Base-by-base conservation (phyloP, 495 filamentous ascomycete genomes). In the Aspergillus biplanus region DNA sequence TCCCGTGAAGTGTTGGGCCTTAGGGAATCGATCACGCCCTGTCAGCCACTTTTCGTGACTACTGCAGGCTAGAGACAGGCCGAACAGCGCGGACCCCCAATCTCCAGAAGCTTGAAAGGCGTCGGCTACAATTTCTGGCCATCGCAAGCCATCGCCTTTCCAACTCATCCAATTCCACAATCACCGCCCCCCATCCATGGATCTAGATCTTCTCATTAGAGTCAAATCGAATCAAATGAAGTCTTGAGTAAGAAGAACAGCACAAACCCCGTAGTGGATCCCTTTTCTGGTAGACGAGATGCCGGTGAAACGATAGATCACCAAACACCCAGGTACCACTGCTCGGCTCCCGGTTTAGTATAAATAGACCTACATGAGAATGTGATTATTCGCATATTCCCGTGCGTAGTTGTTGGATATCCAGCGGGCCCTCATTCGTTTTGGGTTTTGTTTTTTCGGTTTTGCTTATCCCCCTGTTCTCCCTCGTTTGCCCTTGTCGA, bases 401-500 rank as follows among this genome's bases (percentile, higher is more conserved):
- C 15, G 15, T 56, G 7, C 33, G 31, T 35, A 21, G 21, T 15
- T 42, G 9, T 32, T 58, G 33, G 39, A 9, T 27, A 6, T 52
- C 55, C 54, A 50, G 63, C 54, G 48, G 60, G 39, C 48, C 62
- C 58, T 69, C 74, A 67, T 54, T 75, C 68, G 68, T 71, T 70
- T 64, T 64, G 61, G 7, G 13, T 15, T 15, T 15, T 7, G 39
- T 44, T 15, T 44, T 11, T 44, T 50, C 21, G 21, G 21, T 27
- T 65, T 63, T 64, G 61, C 66, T 56, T 39, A 8, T 47, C 21
- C 21, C 21, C 21, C 21, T 27, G 21, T 57, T 39, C 53, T 63
- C 61, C 49, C 46, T 69, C 65, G 46, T 62, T 59, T 55, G 56
- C 27, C 7, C 52, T 44, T 62, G 58, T 61, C 58, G 67, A 64